Conservation (phyloP, 495 filamentous ascomycete species). For the Lindgomyces ingoldianus region DNA sequence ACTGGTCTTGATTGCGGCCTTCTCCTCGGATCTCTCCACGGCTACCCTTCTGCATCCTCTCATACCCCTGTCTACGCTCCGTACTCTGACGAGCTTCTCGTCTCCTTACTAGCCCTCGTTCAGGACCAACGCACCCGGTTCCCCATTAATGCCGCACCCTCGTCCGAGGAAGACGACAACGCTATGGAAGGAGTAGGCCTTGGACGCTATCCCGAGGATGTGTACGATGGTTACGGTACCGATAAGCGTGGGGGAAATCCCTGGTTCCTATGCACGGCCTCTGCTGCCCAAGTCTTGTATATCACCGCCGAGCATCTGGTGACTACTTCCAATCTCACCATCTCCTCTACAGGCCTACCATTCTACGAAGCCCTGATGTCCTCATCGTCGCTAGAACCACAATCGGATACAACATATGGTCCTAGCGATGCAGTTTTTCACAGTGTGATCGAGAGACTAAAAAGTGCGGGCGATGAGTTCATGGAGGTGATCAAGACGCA, state of each 20-base stretch:
- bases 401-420: slow-evolving; percentile 14
- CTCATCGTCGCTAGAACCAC: slow-evolving; percentile 5
- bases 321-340: slow-evolving; percentile 28
- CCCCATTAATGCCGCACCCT: slow-evolving; percentile 39
- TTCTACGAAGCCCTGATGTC: slow-evolving; percentile 42
- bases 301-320: slow-evolving; percentile 36
- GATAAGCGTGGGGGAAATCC: slow-evolving; percentile 45
- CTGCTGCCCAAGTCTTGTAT: slow-evolving; percentile 45
- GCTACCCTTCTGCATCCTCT: slow-evolving; percentile 7
- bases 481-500: slow-evolving; percentile 44
- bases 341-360: slow-evolving; percentile 37
- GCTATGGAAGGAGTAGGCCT: slow-evolving; percentile 40
- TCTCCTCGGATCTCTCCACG: slow-evolving; percentile 46
- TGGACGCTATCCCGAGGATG: slow-evolving; percentile 52
- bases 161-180: slow-evolving; percentile 23
- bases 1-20: slow-evolving; percentile 47
- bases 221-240: slow-evolving; percentile 49
- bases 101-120: slow-evolving; percentile 44
- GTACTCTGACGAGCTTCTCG: slow-evolving; percentile 45
- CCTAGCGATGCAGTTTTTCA: slow-evolving; percentile 36
- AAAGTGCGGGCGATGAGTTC: slow-evolving; percentile 43
- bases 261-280: slow-evolving; percentile 52
- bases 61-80: slow-evolving; percentile 39
- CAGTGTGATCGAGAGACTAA: slow-evolving; percentile 38
- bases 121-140: slow-evolving; percentile 43